Evolutionary conservation across 2,329 filamentous ascomycete genomes (phyloP), one percentile per base, ranked within the genome.

Genomic region (Aspergillus sp.): DNA sequence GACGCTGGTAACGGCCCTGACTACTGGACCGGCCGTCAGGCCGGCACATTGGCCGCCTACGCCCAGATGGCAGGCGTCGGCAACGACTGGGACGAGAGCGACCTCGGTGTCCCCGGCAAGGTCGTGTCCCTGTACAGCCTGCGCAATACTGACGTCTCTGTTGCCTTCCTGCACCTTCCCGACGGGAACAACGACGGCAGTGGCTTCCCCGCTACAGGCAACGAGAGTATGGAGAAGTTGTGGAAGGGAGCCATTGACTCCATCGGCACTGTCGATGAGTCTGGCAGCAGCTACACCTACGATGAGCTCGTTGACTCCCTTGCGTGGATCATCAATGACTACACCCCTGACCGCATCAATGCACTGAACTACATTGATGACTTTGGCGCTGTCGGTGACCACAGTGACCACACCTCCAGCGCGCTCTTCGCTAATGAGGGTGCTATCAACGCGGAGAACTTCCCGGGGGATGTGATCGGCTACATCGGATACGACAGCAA

Each of bases 141-240:
- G 5, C 7, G 37, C 27, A n/a, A 27, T 35, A 3, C 27, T 3
- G 5, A 21, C 23, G 52, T 60, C 31, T 57, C 58, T 1, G 17
- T 60, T 7, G 54, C 49, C 6, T 60, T 60, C 41, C 11, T 60
- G 24, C 49, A 54, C 17, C 8, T 60, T 1, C 58, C 58, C 4
- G 58, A 60, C 35, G 54, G 58, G 2, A 57, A 43, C 21, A 14
- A n/a, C 2, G 54, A 53, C 27, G 58, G 58, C 24, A 24, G 23
- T 5, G 58, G 58, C 2, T 60, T 60, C n/a, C 19, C 45, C 2
- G 27, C 9, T 11, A 58, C 56, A 3, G 58, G 58, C 2, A 50
- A 48, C 11, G 44, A 23, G 23, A 60, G 54, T 41, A 27, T 60
- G 31, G 19, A 51, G n/a, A 52, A 51, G 21, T 19, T 60, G 1